These are phyloP conservation scores for Melampsora larici-populina DNA, from an alignment of 1,284 basidiomycete genomes.

Conservation along the genomic window DNA sequence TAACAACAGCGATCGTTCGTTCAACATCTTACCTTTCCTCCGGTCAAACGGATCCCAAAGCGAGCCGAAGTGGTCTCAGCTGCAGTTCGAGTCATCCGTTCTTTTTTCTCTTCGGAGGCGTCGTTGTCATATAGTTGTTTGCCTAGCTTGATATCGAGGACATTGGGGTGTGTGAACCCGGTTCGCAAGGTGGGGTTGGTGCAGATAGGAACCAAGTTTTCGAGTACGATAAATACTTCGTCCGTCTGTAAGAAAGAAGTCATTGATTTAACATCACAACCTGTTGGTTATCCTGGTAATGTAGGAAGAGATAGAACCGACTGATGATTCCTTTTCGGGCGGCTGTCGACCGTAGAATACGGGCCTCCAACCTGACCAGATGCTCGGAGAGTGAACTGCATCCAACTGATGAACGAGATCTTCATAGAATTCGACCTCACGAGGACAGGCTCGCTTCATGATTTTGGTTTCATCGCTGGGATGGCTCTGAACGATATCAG, in stretches of 20 bases:
- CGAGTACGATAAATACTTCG: background rate
- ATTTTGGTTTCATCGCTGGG: slow-evolving; percentile 12
- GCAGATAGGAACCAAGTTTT: slow-evolving; percentile 24
- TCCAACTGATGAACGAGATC: slow-evolving; percentile 19
- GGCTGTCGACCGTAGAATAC: slow-evolving; percentile 11
- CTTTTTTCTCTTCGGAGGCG: slow-evolving; percentile 22
- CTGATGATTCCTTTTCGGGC: background rate
- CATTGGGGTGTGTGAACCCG: slow-evolving; percentile 31
- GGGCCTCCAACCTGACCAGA: slow-evolving; percentile 24
- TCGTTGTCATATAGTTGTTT: slow-evolving; percentile 33
- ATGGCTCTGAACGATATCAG: slow-evolving; percentile 10
- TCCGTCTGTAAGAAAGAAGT: background rate
- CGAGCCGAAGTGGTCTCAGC: slow-evolving; percentile 28
- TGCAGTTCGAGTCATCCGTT: slow-evolving; percentile 19
- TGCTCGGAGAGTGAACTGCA: background rate
- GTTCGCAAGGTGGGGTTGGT: background rate
- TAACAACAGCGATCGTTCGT: too few relatives aligned
- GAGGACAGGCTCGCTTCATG: slow-evolving; percentile 10
- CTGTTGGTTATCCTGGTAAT: background rate
- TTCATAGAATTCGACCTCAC: slow-evolving; percentile 26
- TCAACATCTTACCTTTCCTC: slow-evolving; percentile 19
- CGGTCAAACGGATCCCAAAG: slow-evolving; percentile 32
- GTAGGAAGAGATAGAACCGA: background rate
- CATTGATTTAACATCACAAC: background rate
- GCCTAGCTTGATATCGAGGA: slow-evolving; percentile 42